Base-by-base conservation (phyloP, 371 early-diverging fungal species). In the Mucor plumbeus region DNA sequence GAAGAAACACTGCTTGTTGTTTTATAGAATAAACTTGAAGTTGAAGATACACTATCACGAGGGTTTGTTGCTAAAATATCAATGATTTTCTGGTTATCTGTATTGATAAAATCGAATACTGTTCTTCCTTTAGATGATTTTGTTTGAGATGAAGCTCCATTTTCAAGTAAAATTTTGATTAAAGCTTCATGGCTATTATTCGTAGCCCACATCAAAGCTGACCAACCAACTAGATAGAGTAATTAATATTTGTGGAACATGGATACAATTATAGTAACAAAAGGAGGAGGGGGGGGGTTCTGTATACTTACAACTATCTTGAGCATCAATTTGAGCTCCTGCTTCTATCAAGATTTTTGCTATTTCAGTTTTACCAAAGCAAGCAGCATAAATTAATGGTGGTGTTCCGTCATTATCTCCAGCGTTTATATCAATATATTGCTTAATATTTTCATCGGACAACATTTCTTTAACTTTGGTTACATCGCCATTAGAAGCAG, bases 171-270 rank as follows among this genome's bases (percentile, higher is more conserved):
- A n/a, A 91, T 58, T 64, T 88, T 86, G 59, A 93, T 94, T 34
- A 92, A 76, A 10, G 76, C 76, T 64, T 89, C 88, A 80, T 94
- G 91, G 62, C 90, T 89, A 80, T 94, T 96, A 69, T 92, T 92
- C 50, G 92, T 91, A 3, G 98, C 96, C 98, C 98, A 97, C 86
- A 96, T 90, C 55, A 97, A 86, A n/a, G 96, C 91, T 6, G 96
- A 91, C 98, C 98, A 97, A 19, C 98, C 98, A 68, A 86, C 93
- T 89, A 75, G 31, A 57, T 35, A 36, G 62, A 15, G 39, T 33
- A 47, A 63, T 72, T 47, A 69, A 43, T 57, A 21, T 44, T 53
- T 67, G 48, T 65, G 64, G 10, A 43, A 63, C 60, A 47, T 54
- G 14, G 47, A n/a, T 9, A 17, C 35, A 34, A 35, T 36, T 41